These are phyloP conservation scores for Avena eriantha DNA, from an alignment of 176 grass and related monocot genomes.

Conservation along the genomic window DNA sequence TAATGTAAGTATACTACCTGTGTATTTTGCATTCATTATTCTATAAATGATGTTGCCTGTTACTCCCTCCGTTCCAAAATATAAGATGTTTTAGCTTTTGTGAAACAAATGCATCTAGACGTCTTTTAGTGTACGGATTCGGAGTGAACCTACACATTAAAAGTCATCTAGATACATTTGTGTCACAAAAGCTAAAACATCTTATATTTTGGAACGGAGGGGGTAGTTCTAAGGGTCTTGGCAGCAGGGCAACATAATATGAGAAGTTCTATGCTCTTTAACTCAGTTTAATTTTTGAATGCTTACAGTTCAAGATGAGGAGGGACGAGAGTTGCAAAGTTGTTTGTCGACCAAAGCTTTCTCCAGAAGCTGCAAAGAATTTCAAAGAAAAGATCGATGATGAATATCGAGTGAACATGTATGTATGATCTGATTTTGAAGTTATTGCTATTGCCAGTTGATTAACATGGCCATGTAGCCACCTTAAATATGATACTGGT, in stretches of 20 bases:
- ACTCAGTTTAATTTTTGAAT: not conserved
- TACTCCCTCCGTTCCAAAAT: not conserved
- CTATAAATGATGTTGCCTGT: not conserved
- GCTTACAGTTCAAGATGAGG: conserved; percentile 79
- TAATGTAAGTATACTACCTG: conserved; percentile 45
- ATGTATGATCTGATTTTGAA: conserved; percentile 38
- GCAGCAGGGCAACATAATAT: not conserved
- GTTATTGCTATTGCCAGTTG: conserved; percentile 16
- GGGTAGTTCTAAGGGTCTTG: not conserved
- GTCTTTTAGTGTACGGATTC: no score
- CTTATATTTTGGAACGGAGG: no score
- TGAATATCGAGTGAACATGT: conserved; percentile 89
- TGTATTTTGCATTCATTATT: not conserved
- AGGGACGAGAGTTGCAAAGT: conserved; percentile 72
- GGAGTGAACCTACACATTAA: no score
- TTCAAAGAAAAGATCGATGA: conserved; percentile 94
- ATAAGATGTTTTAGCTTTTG: no score
- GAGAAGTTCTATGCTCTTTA: not conserved
- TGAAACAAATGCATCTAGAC: no score
- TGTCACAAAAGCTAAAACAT: no score
- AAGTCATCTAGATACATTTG: no score
- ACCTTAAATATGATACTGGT: conserved; percentile 14
- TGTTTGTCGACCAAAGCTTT: conserved; percentile 62
- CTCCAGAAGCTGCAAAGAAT: conserved; percentile 71
- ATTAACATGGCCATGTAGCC: not conserved